Conservation (phyloP, 2,329 filamentous ascomycete genomes). For the Aureobasidium pullulans region DNA sequence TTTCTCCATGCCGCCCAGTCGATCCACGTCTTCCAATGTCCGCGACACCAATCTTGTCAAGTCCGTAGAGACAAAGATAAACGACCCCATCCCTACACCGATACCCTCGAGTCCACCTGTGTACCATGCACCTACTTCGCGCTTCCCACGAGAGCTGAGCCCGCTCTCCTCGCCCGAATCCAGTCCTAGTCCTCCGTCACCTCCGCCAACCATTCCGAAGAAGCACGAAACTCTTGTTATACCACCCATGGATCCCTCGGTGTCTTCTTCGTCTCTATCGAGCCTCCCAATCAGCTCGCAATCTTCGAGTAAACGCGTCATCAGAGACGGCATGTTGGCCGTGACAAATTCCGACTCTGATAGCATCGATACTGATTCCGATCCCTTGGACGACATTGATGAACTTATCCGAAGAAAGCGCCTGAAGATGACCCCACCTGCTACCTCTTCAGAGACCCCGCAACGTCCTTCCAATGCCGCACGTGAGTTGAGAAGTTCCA, state of each 20-base stretch:
- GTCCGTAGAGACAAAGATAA: background rate
- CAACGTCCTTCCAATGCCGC: constrained; percentile 17
- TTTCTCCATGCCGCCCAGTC: background rate
- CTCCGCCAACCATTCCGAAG: background rate
- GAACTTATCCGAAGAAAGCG: constrained; percentile 25
- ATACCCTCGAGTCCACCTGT: constrained; percentile 1
- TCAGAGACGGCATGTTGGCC: constrained; percentile 47
- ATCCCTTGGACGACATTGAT: constrained; percentile 27
- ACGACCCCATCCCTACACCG: constrained; percentile 5
- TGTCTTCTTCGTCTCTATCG: constrained; percentile 26
- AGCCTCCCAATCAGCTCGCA: constrained; percentile 23
- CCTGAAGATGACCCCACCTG: constrained; percentile 20
- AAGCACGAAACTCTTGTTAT: constrained; percentile 8
- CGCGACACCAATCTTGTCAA: background rate
- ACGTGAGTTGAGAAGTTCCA: constrained; percentile 14
- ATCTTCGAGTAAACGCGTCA: constrained; percentile 42
- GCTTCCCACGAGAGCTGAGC: constrained; percentile 13
- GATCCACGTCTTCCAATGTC: background rate
- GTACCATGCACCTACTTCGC: background rate
- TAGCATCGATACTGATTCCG: constrained; percentile 20
- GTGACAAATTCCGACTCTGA: constrained; percentile 40
- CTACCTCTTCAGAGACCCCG: background rate
- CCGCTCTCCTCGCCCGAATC: constrained; percentile 9
- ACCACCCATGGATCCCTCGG: constrained; percentile 9
- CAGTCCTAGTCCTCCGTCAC: background rate